phyloP scores from a whole-genome alignment of 768 basidiomycete species.

The Sarcodon aspratus region DNA sequence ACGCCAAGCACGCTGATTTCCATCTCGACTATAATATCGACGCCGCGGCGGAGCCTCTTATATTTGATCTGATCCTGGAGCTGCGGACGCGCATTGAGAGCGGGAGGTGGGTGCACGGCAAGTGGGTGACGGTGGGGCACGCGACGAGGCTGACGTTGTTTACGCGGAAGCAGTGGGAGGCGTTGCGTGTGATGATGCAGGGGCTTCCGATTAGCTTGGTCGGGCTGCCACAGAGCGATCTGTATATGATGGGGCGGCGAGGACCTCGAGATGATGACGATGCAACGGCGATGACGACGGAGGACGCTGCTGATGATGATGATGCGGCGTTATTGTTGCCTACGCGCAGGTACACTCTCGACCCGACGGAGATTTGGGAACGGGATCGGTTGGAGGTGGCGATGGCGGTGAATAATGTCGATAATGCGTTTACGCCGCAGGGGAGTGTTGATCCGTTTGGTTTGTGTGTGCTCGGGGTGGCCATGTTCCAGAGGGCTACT shows the following conservation, averaged over 20 bases:
- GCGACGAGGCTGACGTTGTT: slow-evolving; percentile 48
- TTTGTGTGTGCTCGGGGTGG: slow-evolving; percentile 45
- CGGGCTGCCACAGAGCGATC: slow-evolving; percentile 49
- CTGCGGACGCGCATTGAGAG: slow-evolving; percentile 20
- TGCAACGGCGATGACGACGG: too few species aligned
- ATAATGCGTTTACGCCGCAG: slow-evolving; percentile 62
- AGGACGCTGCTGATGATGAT: slow-evolving; percentile 13
- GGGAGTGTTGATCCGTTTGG: slow-evolving; percentile 52
- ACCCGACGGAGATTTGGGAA: slow-evolving; percentile 34
- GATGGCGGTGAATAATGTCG: slow-evolving; percentile 54
- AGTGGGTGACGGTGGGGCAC: slow-evolving; percentile 45
- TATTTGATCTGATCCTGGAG: slow-evolving; percentile 40
- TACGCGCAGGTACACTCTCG: slow-evolving; percentile 41
- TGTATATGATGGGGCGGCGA: slow-evolving; percentile 55
- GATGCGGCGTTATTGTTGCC: neutral
- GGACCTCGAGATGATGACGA: slow-evolving; percentile 5
- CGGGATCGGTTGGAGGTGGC: slow-evolving; percentile 37
- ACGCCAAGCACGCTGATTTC: slow-evolving; percentile 41
- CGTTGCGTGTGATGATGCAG: slow-evolving; percentile 18
- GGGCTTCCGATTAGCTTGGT: slow-evolving; percentile 41
- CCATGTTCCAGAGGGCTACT: slow-evolving; percentile 47
- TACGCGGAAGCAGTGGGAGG: slow-evolving; percentile 30
- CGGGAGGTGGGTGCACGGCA: slow-evolving; percentile 9
- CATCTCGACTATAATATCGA: slow-evolving; percentile 62
- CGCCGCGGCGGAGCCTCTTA: slow-evolving; percentile 34